Conservation (phyloP, 495 filamentous ascomycete species). For the Cryomyces minteri region DNA sequence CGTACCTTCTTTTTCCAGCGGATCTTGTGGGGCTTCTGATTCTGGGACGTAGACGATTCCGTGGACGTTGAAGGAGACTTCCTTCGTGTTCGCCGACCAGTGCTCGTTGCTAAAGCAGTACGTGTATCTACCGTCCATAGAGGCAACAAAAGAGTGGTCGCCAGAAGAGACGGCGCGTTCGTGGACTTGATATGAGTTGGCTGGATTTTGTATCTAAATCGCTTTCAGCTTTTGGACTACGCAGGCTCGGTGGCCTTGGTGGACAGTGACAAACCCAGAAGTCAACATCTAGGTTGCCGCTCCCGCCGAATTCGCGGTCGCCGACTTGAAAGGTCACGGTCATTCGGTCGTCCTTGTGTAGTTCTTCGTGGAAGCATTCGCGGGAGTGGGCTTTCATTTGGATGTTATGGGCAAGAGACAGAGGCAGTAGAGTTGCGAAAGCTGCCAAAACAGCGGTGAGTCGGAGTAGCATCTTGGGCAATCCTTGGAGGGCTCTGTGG, state of each 20-base stretch:
- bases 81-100: conserved; percentile 80
- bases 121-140: conserved; percentile 67
- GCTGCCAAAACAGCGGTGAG: conserved; percentile 41
- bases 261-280: conserved; percentile 61
- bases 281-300: conserved; percentile 88
- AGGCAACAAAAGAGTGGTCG: conserved; percentile 81
- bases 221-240: not conserved
- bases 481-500: not conserved
- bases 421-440: conserved; percentile 28
- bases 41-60: conserved; percentile 96
- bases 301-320: conserved; percentile 86
- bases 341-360: conserved; percentile 93
- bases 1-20: conserved; percentile 74
- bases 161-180: conserved; percentile 68
- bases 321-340: conserved; percentile 97
- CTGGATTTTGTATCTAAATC: conserved; percentile 66
- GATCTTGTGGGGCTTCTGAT: conserved; percentile 64
- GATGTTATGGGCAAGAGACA: conserved; percentile 75
- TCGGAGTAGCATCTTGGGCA: conserved; percentile 14
- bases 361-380: conserved; percentile 92
- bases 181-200: conserved; percentile 51
- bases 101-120: conserved; percentile 99
- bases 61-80: conserved; percentile 97
- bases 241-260: not conserved
- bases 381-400: conserved; percentile 74